A percentile compares a stretch with the other conserved stretches of the same genome.
phyloP scores from a whole-genome alignment of 164 flowering plant genomes.

The Kingdonia uniflora region DNA sequence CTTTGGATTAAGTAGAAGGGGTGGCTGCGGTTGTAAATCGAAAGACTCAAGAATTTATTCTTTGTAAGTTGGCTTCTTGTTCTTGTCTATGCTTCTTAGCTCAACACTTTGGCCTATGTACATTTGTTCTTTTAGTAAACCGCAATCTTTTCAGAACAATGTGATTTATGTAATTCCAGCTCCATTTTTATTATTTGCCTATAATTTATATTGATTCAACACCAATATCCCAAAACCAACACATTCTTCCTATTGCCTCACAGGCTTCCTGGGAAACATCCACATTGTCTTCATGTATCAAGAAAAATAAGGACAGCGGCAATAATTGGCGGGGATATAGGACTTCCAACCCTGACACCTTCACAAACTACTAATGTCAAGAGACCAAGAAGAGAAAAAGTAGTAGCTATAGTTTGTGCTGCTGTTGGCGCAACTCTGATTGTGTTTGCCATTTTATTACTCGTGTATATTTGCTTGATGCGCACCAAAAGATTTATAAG shows the following conservation, averaged over 20 bases:
- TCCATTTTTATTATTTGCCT: neutral
- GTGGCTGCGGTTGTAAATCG: conserved; percentile 6
- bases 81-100: too few species aligned
- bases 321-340: conserved; percentile 17
- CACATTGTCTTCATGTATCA: conserved; percentile 9
- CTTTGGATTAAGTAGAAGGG: conserved; percentile 9
- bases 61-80: conserved; percentile 25
- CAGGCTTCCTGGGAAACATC: conserved; percentile 19
- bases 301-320: conserved; percentile 16
- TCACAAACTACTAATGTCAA: conserved; percentile 13
- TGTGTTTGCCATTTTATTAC: conserved; percentile 19
- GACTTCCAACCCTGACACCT: conserved; percentile 33
- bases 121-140: too few species aligned
- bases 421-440: conserved; percentile 28
- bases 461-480: conserved; percentile 33
- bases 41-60: conserved; percentile 15
- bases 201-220: neutral
- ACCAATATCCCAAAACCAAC: too few species aligned
- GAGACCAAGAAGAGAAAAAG: conserved; percentile 20
- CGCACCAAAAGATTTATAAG: conserved; percentile 23
- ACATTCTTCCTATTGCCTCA: neutral
- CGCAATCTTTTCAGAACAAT: too few species aligned
- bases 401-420: conserved; percentile 25
- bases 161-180: too few species aligned
- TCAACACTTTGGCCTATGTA: too few species aligned